phyloP scores from a whole-genome alignment of 2,329 filamentous ascomycete species.

The Paecilomyces niveus region DNA sequence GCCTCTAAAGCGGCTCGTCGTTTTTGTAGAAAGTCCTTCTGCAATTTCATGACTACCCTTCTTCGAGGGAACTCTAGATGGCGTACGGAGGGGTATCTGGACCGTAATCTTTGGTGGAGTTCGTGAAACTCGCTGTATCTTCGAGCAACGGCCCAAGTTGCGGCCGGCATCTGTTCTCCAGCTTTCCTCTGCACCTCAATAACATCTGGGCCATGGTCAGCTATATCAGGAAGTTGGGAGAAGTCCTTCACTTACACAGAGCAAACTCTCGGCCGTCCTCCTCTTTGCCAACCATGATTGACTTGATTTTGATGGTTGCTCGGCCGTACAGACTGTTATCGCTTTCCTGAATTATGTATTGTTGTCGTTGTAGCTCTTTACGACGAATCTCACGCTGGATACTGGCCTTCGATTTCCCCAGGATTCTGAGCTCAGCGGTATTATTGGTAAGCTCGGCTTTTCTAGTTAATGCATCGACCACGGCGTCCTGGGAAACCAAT shows the following conservation, averaged over 20 bases:
- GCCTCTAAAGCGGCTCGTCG: slow-evolving; percentile 74
- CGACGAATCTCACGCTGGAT: slow-evolving; percentile 84
- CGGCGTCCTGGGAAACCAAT: slow-evolving; percentile 75
- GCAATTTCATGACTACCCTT: slow-evolving; percentile 91
- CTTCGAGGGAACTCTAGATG: slow-evolving; percentile 87
- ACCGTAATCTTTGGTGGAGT: slow-evolving; percentile 79
- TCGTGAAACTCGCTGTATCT: slow-evolving; percentile 97
- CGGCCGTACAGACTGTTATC: slow-evolving; percentile 95
- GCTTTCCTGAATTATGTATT: slow-evolving; percentile 95
- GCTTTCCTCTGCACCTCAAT: slow-evolving; percentile 86
- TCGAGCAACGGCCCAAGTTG: slow-evolving; percentile 85
- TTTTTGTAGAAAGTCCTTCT: slow-evolving; percentile 92
- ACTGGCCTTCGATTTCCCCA: slow-evolving; percentile 90
- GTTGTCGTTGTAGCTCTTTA: slow-evolving; percentile 92
- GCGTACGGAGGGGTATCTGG: slow-evolving; percentile 78
- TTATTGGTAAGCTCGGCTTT: slow-evolving; percentile 98
- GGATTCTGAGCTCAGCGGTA: slow-evolving; percentile 80
- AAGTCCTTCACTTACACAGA: slow-evolving; percentile 52
- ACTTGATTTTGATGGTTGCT: slow-evolving; percentile 82
- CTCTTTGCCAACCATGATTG: slow-evolving; percentile 84
- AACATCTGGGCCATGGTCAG: slow-evolving; percentile 49
- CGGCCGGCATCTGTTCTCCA: slow-evolving; percentile 94
- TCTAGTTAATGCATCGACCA: slow-evolving; percentile 82
- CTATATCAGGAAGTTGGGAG: not conserved
- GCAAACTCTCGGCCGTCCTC: slow-evolving; percentile 91